Evolutionary conservation across 2,329 filamentous ascomycete genomes (phyloP).

Genomic region (Sclerotiophoma versabilis): DNA sequence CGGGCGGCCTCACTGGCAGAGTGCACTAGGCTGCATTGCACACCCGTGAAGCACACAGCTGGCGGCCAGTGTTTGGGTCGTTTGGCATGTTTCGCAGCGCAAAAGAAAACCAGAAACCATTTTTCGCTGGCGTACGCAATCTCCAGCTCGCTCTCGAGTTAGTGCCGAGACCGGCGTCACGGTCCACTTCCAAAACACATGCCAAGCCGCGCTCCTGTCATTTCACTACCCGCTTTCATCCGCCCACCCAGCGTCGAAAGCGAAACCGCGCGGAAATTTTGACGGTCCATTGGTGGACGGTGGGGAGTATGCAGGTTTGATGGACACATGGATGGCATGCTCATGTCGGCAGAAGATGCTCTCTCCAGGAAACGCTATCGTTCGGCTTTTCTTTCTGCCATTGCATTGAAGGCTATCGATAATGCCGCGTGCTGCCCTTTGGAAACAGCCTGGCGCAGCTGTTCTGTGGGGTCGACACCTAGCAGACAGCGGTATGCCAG

Average conservation of each 20-base stretch:
- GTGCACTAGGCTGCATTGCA: conserved; percentile 14
- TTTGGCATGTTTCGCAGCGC: conserved; percentile 41
- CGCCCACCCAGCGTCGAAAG: conserved; percentile 14
- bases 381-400: conserved; percentile 11
- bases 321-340: conserved; percentile 41
- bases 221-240: conserved; percentile 20
- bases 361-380: conserved; percentile 17
- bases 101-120: conserved; percentile 24
- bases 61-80: conserved; percentile 43
- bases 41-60: conserved; percentile 42
- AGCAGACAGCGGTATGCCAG: conserved; percentile 25
- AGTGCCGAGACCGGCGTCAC: conserved; percentile 29
- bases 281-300: conserved; percentile 36
- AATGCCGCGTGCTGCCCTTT: conserved; percentile 16
- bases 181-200: conserved; percentile 40
- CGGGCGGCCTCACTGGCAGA: conserved; percentile 26
- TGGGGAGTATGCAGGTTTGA: conserved; percentile 42
- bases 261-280: conserved; percentile 42
- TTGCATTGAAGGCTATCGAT: conserved; percentile 25
- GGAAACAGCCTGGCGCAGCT: conserved; percentile 27
- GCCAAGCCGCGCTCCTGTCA: conserved; percentile 38
- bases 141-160: conserved; percentile 30
- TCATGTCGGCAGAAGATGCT: conserved; percentile 39
- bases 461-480: conserved; percentile 24
- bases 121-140: conserved; percentile 34